Percentiles rank a stretch among this genome's conserved stretches.
These are phyloP conservation scores for Ophiocordyceps australis DNA, from an alignment of 2,329 filamentous ascomycete genomes.

Conservation along the genomic window DNA sequence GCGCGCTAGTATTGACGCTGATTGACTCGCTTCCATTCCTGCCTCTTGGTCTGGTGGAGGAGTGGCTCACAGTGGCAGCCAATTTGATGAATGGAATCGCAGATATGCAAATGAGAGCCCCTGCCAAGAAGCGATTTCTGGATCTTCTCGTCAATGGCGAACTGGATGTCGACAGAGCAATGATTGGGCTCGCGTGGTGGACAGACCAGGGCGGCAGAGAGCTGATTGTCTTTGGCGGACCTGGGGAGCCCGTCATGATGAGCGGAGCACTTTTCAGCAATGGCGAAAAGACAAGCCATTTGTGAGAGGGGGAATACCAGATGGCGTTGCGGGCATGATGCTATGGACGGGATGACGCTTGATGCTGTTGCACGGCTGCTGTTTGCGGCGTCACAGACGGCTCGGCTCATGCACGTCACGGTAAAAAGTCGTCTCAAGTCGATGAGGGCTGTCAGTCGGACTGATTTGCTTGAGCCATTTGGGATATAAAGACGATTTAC, in stretches of 20 bases:
- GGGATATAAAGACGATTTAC: no score
- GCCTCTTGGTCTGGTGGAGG: constrained; percentile 49
- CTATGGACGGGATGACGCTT: no score
- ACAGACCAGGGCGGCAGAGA: constrained; percentile 38
- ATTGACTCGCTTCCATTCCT: constrained; percentile 65
- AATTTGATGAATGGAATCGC: constrained; percentile 45
- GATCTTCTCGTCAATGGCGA: constrained; percentile 64
- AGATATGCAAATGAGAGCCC: constrained; percentile 41
- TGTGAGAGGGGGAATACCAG: no score
- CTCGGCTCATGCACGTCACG: no score
- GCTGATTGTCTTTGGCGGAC: constrained; percentile 18
- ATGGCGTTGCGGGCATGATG: no score
- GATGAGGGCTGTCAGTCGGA: no score
- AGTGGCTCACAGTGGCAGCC: constrained; percentile 63
- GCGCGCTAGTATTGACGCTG: constrained; percentile 56
- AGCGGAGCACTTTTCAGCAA: constrained; percentile 29
- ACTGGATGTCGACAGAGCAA: constrained; percentile 73
- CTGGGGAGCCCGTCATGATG: constrained; percentile 22
- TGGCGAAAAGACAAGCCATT: constrained; percentile 12
- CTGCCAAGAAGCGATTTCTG: constrained; percentile 57
- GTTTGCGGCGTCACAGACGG: no score
- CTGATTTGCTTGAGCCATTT: no score
- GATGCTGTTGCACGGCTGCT: no score
- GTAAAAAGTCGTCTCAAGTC: no score
- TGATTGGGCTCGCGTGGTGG: constrained; percentile 77